phyloP scores from a whole-genome alignment of 2,329 filamentous ascomycete genomes.

The Cucurbitaria berberidis region DNA sequence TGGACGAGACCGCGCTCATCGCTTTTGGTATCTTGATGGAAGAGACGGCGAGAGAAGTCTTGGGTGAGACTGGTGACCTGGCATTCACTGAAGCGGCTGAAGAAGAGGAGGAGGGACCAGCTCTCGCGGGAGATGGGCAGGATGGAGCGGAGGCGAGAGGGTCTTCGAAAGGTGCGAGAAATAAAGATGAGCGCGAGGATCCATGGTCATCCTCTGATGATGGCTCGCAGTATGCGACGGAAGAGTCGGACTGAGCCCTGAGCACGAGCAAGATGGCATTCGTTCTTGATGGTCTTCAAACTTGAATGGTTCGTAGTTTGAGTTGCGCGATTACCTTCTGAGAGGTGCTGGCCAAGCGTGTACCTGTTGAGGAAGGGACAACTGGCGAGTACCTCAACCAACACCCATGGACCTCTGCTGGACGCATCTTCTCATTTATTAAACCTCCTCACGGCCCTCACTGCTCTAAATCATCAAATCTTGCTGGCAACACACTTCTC shows the following conservation, averaged over 20 bases:
- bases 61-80: conserved; percentile 71
- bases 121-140: conserved; percentile 2
- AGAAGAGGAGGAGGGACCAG: conserved; percentile 21
- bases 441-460: not conserved
- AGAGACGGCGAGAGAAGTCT: conserved; percentile 66
- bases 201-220: conserved; percentile 10
- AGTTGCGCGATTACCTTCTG: too few species aligned
- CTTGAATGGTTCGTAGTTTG: not conserved
- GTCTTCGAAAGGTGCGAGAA: not conserved
- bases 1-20: conserved; percentile 80
- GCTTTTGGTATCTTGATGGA: conserved; percentile 78
- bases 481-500: not conserved
- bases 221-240: conserved; percentile 12
- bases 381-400: not conserved
- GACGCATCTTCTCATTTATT: not conserved
- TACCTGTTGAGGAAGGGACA: not conserved
- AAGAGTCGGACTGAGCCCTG: conserved; percentile 18
- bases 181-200: not conserved
- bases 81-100: conserved; percentile 68
- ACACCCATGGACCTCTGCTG: too few species aligned
- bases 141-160: not conserved
- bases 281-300: not conserved
- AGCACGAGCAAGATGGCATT: not conserved
- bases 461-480: not conserved
- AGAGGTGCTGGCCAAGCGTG: conserved; percentile 1